phyloP scores from a whole-genome alignment of 306 rosid genomes.

The Crotalaria pallida region DNA sequence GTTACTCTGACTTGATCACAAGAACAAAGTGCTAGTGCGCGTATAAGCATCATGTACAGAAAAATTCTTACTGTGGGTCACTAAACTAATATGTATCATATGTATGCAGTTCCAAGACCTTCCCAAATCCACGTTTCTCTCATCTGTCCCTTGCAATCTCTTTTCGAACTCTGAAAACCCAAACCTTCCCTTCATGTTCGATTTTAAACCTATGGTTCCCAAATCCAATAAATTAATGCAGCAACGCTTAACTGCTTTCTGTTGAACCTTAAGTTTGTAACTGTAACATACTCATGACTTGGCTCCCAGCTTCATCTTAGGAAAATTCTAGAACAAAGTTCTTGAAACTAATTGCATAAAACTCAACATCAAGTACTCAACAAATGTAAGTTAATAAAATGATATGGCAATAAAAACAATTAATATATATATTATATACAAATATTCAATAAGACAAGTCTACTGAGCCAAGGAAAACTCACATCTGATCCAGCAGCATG shows the following conservation, averaged over 20 bases:
- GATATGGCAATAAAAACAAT: neutral
- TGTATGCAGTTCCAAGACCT: neutral
- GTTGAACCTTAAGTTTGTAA: neutral
- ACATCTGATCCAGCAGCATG: neutral
- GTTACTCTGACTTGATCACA: neutral
- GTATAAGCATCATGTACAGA: neutral
- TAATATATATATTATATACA: neutral
- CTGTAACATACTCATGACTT: neutral
- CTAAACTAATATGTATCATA: neutral
- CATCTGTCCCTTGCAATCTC: neutral
- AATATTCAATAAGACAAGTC: neutral
- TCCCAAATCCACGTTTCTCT: neutral
- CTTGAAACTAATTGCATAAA: neutral
- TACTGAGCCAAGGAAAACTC: neutral
- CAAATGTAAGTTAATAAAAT: neutral
- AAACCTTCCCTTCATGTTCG: neutral
- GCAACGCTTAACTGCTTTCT: neutral
- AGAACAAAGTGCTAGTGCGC: neutral
- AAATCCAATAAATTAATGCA: neutral
- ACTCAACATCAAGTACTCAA: neutral
- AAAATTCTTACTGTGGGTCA: neutral
- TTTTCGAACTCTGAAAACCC: neutral
- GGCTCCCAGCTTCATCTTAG: neutral
- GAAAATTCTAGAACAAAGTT: conserved; percentile 13
- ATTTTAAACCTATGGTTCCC: neutral